Conservation (phyloP, 2,329 filamentous ascomycete species). For the Calonectria pseudoturangicola region DNA sequence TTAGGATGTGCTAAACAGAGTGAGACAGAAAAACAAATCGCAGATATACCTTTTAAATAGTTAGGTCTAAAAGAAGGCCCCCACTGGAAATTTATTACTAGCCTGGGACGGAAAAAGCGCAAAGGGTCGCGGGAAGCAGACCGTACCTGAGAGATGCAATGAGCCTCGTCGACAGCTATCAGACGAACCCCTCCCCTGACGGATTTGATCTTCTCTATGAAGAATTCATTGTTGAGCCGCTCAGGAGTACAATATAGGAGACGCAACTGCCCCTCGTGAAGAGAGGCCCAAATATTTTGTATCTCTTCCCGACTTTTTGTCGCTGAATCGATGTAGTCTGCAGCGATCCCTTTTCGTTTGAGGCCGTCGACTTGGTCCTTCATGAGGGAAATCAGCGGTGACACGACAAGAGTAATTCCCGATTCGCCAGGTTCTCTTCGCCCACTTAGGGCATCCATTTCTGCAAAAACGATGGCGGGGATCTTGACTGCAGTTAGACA, state of each 20-base stretch:
- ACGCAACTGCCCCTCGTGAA: slow-evolving; percentile 68
- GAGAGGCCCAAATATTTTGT: slow-evolving; percentile 58
- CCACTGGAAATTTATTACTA: slow-evolving; percentile 59
- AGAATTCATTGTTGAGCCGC: slow-evolving; percentile 76
- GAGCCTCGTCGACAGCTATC: slow-evolving; percentile 75
- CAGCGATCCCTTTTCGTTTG: slow-evolving; percentile 67
- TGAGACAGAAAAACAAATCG: not conserved
- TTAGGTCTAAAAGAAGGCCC: slow-evolving; percentile 70
- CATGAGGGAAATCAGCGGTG: slow-evolving; percentile 74
- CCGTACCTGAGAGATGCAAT: slow-evolving; percentile 69
- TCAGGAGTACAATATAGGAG: slow-evolving; percentile 77
- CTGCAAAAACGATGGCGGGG: slow-evolving; percentile 67
- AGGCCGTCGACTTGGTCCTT: slow-evolving; percentile 77
- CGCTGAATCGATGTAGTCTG: slow-evolving; percentile 72
- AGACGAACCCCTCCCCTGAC: slow-evolving; percentile 74
- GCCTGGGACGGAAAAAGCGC: not conserved
- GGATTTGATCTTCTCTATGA: slow-evolving; percentile 72
- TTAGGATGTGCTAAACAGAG: not conserved
- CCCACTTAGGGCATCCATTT: slow-evolving; percentile 60
- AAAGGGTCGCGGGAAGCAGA: not conserved
- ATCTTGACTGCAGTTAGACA: slow-evolving; percentile 57
- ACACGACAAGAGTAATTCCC: slow-evolving; percentile 74
- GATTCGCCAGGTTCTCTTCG: slow-evolving; percentile 56
- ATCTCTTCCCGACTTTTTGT: slow-evolving; percentile 70
- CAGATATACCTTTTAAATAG: slow-evolving; percentile 66